These are phyloP conservation scores for Scutellaria barbata DNA, from an alignment of 257 asterid genomes.

Conservation along the genomic window DNA sequence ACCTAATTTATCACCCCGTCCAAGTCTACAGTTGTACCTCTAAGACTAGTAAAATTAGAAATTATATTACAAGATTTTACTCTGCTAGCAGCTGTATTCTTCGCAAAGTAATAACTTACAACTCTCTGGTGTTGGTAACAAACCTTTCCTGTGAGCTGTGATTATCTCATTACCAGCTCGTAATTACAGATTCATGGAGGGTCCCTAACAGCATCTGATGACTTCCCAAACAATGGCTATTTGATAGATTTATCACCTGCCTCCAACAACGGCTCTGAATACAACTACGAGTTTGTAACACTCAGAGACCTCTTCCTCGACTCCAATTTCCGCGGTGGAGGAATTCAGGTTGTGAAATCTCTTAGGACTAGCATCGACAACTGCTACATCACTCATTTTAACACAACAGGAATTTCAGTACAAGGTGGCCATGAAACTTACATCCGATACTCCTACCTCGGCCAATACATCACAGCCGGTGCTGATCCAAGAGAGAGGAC, in stretches of 20 bases:
- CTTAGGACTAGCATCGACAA: conserved; percentile 78
- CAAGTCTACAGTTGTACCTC: neutral
- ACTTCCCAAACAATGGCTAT: conserved; percentile 66
- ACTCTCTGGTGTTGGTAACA: conserved; percentile 13
- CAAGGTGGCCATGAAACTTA: conserved; percentile 83
- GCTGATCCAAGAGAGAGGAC: conserved; percentile 59
- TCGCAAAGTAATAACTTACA: neutral
- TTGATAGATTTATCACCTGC: conserved; percentile 67
- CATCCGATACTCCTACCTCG: conserved; percentile 70
- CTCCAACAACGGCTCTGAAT: conserved; percentile 43
- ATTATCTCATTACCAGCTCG: neutral
- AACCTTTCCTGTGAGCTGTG: neutral
- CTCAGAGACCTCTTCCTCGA: conserved; percentile 69
- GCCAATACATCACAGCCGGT: conserved; percentile 87
- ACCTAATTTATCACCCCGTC: neutral
- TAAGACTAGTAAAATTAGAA: neutral
- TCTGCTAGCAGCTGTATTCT: neutral
- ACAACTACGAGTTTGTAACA: conserved; percentile 71
- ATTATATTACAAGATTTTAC: neutral
- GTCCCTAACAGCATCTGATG: conserved; percentile 67
- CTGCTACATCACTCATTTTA: conserved; percentile 76
- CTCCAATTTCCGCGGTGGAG: conserved; percentile 77
- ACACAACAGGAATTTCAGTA: conserved; percentile 67
- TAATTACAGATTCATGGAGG: conserved; percentile 82
- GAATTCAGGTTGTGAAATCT: conserved; percentile 66